Evolutionary conservation across 495 filamentous ascomycete genomes (phyloP), one percentile per base, ranked within the genome.

Genomic region (Penicillium lividum): DNA sequence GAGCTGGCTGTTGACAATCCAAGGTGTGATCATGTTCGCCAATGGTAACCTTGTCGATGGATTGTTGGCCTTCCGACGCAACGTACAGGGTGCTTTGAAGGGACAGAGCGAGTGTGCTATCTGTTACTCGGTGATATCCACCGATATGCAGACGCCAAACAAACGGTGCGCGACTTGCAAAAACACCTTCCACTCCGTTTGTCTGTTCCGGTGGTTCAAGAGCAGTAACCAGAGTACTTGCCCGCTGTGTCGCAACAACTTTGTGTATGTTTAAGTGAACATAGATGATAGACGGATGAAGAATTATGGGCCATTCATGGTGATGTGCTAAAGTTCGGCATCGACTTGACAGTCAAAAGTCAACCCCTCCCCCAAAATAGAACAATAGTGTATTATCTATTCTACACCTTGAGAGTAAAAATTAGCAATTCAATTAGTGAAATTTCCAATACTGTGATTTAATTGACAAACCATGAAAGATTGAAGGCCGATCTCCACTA

Each of bases 31-130:
- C 67, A 93, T 88, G 58, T 93, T 98, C 69, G 88, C 91, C 42
- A 90, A 92, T 67, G 90, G 89, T 50, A 88, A 80, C 63, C 81
- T 98, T 58, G 87, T 89, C 33, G 93, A 97, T 57, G 94, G 92
- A 0, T 78, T 99, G 25, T 75, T 85, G 28, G 85, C 89, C 18
- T 97, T 93, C 82, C 81, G 89, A 30, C 82, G 84, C 52, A 97
- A 97, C 70, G 85, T 98, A 1, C 82, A 85, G 13, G 90, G 90
- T 2, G 88, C 92, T 10, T 78, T 99, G 59, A 93, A 96, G 74
- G 93, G 91, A 4, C 92, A 98, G 69, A 92, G 83, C 11, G 94
- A 98, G 76, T 99, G 94, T 67, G 90, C 94, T 4, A 98, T 98
- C 68, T 98, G 94, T 77, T 98, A 97, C 74, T 91, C 87, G 46